Conservation (phyloP, 345 rosid species). For the Arabidopsis arenosa region DNA sequence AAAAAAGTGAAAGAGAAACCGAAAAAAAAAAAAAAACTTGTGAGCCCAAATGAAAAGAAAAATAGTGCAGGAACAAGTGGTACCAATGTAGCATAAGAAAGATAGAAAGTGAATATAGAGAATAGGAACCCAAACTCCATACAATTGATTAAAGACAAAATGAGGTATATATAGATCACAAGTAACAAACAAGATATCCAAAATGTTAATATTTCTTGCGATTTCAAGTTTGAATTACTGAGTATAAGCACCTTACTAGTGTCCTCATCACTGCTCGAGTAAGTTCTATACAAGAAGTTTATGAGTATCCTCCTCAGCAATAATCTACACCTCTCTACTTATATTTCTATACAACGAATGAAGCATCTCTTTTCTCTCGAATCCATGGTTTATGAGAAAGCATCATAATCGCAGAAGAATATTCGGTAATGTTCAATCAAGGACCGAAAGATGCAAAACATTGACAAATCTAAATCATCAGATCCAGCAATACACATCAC, state of each 20-base stretch:
- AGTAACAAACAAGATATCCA: conserved; percentile 15
- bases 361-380: conserved; percentile 4
- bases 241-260: conserved; percentile 7
- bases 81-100: background rate
- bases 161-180: conserved; percentile 10
- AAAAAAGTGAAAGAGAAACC: background rate
- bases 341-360: conserved; percentile 4
- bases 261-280: conserved; percentile 10
- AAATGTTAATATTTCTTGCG: background rate
- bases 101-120: background rate
- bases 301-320: background rate
- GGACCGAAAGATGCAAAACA: background rate
- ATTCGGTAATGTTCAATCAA: background rate
- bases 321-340: conserved; percentile 2
- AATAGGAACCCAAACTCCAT: conserved; percentile 14
- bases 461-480: conserved; percentile 21
- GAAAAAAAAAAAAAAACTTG: background rate
- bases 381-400: conserved; percentile 13
- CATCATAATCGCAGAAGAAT: background rate
- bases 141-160: background rate
- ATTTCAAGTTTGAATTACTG: conserved; percentile 6
- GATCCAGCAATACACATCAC: conserved; percentile 30
- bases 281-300: background rate
- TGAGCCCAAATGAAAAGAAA: conserved; percentile 17
- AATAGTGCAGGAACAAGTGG: background rate